Evolutionary conservation across 352 stramenopile species (phyloP), one percentile per base, ranked within the genome.

Genomic region (Phytopythium sindhum): DNA sequence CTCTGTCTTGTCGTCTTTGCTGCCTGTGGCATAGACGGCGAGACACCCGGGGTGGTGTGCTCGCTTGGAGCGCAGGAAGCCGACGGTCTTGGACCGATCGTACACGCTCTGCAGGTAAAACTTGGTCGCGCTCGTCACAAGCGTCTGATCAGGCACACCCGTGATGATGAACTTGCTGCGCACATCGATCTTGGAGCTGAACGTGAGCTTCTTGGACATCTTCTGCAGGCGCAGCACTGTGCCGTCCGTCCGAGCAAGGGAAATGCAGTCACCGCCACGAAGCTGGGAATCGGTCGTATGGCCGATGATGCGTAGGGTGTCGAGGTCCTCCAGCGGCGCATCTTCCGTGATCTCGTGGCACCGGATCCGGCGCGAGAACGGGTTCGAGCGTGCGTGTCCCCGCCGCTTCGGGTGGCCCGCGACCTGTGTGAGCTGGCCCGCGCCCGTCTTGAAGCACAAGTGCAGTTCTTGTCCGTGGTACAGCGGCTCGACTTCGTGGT

Each of bases 41-140:
- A 88, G 75, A 57, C 74, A 86, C 31, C 79, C 79, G 11, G 72
- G 61, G 53, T 75, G 68, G 14, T 64, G 63, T 7, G 65, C 67
- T 35, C 74, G 69, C 28, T 73, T 67, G 29, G 78, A 80, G 45
- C 72, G 73, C 67, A 89, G 60, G 61, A 84, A 88, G 4, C 78
- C 81, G 24, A 90, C 73, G 15, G 75, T 87, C 69, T 81, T 86
- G 60, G 80, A 81, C 60, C 74, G 77, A 60, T 90, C 81, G 65
- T 87, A 86, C n/a, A 87, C 70, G 62, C 77, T 87, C 65, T 86
- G 77, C 28, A 90, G 60, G 62, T 87, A 90, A 56, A 90, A 90
- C 67, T 82, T 87, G 68, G 76, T 86, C 44, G 68, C 84, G 52
- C 79, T 79, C 2, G 79, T 86, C 35, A 90, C 81, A 8, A 79